Evolutionary conservation across 2,329 filamentous ascomycete genomes (phyloP), one percentile per base, ranked within the genome.

Genomic region (Beauveria sp.): DNA sequence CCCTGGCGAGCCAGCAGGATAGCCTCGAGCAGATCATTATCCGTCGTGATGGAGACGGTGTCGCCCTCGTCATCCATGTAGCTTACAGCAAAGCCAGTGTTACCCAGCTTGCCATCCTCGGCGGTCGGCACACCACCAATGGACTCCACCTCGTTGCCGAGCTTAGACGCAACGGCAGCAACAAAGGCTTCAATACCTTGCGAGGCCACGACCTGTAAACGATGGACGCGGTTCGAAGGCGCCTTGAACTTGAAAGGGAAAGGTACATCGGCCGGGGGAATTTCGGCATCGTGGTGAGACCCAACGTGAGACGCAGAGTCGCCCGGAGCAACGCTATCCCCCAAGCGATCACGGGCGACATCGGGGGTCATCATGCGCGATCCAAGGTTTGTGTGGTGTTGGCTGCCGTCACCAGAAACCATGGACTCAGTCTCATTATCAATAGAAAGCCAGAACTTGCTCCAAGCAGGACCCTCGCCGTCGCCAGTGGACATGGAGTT

Each of bases 201-300:
- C 24, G 89, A 85, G 12, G 92, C 88, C 59, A 86, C 80, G 30
- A 97, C 87, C 70, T 97, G 94, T 55, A 99, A 78, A 59, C 94
- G 87, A 75, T 99, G 94, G 20, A 97, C 92, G 57, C 94, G 90
- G 51, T 93, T 94, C 67, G 91, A 92, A 1, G 94, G 94, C 2
- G 94, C 92, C 80, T 97, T 97, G 84, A 99, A 99, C 75, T 99
- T 99, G 86, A 99, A 99, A 3, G 93, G 86, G 76, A 97, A 99
- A 0, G 93, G 91, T 12, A 84, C 75, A 66, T 96, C 90, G 68
- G 90, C 84, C 1, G 83, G 78, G 6, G 80, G 76, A 20, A 87
- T 81, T 52, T 88, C 80, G 2, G 73, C 73, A 50, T 75, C 81
- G 18, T 79, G 79, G 26, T 93, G 90, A 43, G 85, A 81, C 58